These are phyloP conservation scores for Puccinia triticina DNA, from an alignment of 1,284 basidiomycete genomes.

Conservation along the genomic window DNA sequence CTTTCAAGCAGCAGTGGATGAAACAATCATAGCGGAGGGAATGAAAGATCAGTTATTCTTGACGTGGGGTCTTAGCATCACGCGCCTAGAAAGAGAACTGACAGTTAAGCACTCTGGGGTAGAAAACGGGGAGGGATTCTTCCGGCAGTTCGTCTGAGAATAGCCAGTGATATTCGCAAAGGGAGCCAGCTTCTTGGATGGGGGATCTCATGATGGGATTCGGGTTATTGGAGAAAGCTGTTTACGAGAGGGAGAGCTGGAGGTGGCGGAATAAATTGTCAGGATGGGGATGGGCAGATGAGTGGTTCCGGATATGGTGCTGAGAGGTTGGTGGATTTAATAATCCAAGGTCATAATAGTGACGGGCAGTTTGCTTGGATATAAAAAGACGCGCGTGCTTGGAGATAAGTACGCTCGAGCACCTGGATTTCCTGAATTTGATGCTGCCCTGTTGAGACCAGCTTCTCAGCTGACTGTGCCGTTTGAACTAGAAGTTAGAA, in stretches of 20 bases:
- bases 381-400: background rate
- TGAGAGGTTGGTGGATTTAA: background rate
- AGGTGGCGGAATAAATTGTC: background rate
- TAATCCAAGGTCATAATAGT: background rate
- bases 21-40: background rate
- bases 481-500: background rate
- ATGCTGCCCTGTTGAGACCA: background rate
- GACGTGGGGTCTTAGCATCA: background rate
- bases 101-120: conserved; percentile 23
- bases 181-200: background rate
- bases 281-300: background rate
- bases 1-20: background rate
- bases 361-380: background rate
- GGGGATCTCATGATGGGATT: background rate
- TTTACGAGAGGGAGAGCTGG: background rate
- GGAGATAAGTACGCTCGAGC: background rate
- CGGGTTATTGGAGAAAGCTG: background rate
- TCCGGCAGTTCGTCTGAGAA: conserved; percentile 9
- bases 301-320: too few species aligned
- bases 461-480: background rate
- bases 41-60: background rate
- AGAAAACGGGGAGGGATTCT: conserved; percentile 3
- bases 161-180: conserved; percentile 9
- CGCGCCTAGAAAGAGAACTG: background rate
- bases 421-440: background rate